phyloP scores from a whole-genome alignment of 306 rosid species.

The Arachis hypogaea region DNA sequence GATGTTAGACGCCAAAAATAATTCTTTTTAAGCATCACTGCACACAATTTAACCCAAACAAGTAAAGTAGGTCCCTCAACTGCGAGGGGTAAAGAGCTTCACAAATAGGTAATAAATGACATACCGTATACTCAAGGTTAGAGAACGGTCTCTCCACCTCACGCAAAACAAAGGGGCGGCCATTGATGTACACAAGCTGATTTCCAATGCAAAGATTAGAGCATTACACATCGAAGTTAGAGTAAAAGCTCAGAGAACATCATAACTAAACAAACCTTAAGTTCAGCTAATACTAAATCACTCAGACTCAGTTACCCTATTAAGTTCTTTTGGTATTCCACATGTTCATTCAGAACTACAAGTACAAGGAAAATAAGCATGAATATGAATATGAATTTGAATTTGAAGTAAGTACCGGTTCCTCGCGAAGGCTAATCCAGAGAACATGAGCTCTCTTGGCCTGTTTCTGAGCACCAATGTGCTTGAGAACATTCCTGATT shows the following conservation, averaged over 20 bases:
- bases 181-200: constrained; percentile 88
- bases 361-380: neutral
- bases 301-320: neutral
- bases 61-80: constrained; percentile 18
- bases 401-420: constrained; percentile 55
- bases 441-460: constrained; percentile 58
- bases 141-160: constrained; percentile 92
- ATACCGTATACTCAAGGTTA: constrained; percentile 88
- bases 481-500: constrained; percentile 78
- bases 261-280: neutral
- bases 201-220: constrained; percentile 30
- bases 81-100: neutral
- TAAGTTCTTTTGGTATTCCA: neutral
- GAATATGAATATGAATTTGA: neutral
- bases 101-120: constrained; percentile 2
- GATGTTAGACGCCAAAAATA: constrained; percentile 3
- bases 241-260: neutral
- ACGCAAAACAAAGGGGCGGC: constrained; percentile 89
- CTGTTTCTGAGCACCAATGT: constrained; percentile 66
- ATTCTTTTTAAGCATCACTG: constrained; percentile 14
- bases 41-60: constrained; percentile 34
- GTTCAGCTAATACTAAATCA: neutral
- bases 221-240: constrained; percentile 1
- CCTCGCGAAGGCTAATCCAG: constrained; percentile 95
- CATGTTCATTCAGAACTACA: neutral